Conservation (phyloP, 2,329 filamentous ascomycete genomes). For the Drechslerella coelobrocha region DNA sequence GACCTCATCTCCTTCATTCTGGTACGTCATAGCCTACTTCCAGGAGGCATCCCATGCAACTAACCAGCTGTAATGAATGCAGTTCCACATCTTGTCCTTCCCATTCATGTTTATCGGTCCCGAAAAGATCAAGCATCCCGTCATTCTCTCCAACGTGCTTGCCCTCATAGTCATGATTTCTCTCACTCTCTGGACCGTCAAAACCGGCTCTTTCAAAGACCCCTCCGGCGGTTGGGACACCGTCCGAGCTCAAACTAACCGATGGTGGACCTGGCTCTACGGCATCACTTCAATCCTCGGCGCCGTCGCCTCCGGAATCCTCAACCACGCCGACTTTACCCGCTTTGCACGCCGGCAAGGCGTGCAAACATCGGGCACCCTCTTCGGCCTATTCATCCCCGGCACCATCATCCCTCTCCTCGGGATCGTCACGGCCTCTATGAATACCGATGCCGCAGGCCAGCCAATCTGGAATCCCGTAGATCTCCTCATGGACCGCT, state of each 20-base stretch:
- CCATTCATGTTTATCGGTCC: constrained; percentile 47
- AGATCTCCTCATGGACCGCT: constrained; percentile 58
- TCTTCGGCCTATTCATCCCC: constrained; percentile 56
- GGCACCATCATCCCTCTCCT: constrained; percentile 33
- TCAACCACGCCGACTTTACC: constrained; percentile 61
- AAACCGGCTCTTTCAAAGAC: constrained; percentile 43
- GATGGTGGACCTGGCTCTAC: constrained; percentile 57
- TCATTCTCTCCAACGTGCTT: constrained; percentile 42
- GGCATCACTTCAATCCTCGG: constrained; percentile 61
- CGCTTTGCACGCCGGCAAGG: constrained; percentile 59
- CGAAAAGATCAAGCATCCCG: constrained; percentile 49
- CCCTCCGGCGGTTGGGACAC: constrained; percentile 48
- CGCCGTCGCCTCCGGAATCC: constrained; percentile 60
- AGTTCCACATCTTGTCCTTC: constrained; percentile 41
- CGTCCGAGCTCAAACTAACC: constrained; percentile 32
- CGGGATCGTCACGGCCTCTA: constrained; percentile 57
- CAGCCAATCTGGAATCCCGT: constrained; percentile 60
- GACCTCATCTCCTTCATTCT: constrained; percentile 46
- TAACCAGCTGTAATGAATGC: background rate
- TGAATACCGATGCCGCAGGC: constrained; percentile 54
- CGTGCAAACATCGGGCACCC: constrained; percentile 60
- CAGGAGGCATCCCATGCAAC: no score
- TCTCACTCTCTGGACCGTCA: constrained; percentile 43
- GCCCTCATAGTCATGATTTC: constrained; percentile 47
- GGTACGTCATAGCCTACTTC: constrained; percentile 26